Percentiles rank a stretch among this genome's conserved stretches.
Conservation (phyloP, 306 rosid genomes). For the Oemleria cerasiformis region DNA sequence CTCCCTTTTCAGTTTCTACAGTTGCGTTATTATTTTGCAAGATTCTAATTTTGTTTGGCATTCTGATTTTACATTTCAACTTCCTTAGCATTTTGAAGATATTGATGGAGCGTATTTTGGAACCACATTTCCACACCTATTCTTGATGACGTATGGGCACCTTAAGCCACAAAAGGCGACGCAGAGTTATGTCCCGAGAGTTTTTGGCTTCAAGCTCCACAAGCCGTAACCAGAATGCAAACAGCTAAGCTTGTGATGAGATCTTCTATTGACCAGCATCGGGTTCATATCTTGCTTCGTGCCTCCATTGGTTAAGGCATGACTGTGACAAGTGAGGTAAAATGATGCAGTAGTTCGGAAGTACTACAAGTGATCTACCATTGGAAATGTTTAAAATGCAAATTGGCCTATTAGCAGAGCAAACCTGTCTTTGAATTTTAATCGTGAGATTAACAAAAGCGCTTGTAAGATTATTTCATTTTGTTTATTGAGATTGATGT, state of each 20-base stretch:
- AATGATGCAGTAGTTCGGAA: slow-evolving; percentile 28
- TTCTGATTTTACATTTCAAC: slow-evolving; percentile 7
- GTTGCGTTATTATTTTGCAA: background rate
- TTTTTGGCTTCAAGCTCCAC: slow-evolving; percentile 84
- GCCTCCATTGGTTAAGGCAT: slow-evolving; percentile 5
- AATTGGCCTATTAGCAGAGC: slow-evolving; percentile 30
- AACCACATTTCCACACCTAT: slow-evolving; percentile 75
- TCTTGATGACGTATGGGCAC: slow-evolving; percentile 77
- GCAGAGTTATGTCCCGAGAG: slow-evolving; percentile 73
- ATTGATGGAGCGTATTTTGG: slow-evolving; percentile 92
- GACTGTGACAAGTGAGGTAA: slow-evolving; percentile 24
- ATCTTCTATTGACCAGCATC: slow-evolving; percentile 21
- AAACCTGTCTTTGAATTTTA: slow-evolving; percentile 26
- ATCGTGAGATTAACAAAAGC: slow-evolving; percentile 37
- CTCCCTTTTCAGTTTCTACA: background rate
- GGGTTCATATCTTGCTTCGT: slow-evolving; percentile 17
- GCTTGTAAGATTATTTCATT: slow-evolving; percentile 35
- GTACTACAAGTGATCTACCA: slow-evolving; percentile 26
- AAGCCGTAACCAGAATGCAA: slow-evolving; percentile 46
- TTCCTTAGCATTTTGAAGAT: slow-evolving; percentile 52
- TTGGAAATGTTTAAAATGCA: slow-evolving; percentile 32
- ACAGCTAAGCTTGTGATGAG: slow-evolving; percentile 20
- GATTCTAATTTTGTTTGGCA: background rate
- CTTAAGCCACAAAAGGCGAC: slow-evolving; percentile 71
- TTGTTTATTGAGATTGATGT: slow-evolving; percentile 11